Evolutionary conservation across 2,329 filamentous ascomycete genomes (phyloP).

Genomic region (Fusarium buxicola): DNA sequence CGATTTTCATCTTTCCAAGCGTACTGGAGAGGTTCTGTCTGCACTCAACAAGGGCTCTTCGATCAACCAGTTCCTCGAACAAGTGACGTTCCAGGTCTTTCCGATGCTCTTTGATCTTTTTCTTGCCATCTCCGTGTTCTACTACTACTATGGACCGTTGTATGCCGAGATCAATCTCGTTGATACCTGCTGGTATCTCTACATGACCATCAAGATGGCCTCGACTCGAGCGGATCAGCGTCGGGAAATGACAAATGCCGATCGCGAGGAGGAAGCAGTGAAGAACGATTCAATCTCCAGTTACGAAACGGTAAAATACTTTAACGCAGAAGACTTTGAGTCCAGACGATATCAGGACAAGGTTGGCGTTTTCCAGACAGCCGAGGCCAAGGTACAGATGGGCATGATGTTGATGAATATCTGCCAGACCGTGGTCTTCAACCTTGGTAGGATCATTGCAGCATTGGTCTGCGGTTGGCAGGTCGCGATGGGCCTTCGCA

Average conservation of each 20-base stretch:
- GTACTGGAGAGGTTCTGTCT: constrained; percentile 94
- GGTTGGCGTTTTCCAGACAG: constrained; percentile 76
- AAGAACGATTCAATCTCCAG: constrained; percentile 99
- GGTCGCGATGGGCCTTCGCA: constrained; percentile 73
- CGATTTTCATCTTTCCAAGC: constrained; percentile 96
- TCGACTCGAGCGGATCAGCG: constrained; percentile 92
- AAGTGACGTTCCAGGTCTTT: constrained; percentile 94
- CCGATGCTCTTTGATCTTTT: constrained; percentile 94
- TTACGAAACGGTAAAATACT: constrained; percentile 96
- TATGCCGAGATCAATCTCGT: constrained; percentile 91
- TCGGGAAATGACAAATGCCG: constrained; percentile 93
- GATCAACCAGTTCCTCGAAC: constrained; percentile 96
- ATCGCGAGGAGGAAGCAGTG: constrained; percentile 94
- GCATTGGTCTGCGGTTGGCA: constrained; percentile 82
- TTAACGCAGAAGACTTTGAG: constrained; percentile 86
- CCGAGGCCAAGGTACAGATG: constrained; percentile 80
- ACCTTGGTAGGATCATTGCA: constrained; percentile 77
- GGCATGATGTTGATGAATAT: constrained; percentile 86
- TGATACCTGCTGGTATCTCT: constrained; percentile 95
- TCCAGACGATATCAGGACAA: constrained; percentile 78
- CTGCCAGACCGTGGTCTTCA: constrained; percentile 83
- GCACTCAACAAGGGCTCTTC: constrained; percentile 95
- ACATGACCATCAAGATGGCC: constrained; percentile 95
- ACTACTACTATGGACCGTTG: constrained; percentile 70
- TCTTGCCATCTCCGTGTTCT: constrained; percentile 84